phyloP scores from a whole-genome alignment of 2,329 filamentous ascomycete species.

The Venturia pyrina region DNA sequence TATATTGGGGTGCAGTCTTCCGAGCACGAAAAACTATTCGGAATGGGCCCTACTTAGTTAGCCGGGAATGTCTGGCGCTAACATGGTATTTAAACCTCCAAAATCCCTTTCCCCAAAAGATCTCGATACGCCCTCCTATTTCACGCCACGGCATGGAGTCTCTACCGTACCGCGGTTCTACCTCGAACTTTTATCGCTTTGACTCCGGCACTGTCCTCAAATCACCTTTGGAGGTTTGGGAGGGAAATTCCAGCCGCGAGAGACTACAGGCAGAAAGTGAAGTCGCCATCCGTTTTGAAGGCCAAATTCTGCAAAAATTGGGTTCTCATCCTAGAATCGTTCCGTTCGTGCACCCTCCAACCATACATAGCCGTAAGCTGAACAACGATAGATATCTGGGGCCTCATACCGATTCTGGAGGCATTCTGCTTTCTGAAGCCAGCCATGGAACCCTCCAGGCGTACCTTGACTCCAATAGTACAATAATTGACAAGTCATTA shows the following conservation, averaged over 20 bases:
- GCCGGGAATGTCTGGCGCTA: not conserved
- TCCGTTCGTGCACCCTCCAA: conserved; percentile 10
- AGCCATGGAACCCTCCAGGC: conserved; percentile 16
- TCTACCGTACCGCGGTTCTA: conserved; percentile 2
- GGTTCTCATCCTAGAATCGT: conserved; percentile 13
- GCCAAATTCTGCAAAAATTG: conserved; percentile 13
- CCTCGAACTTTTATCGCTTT: not conserved
- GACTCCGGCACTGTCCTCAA: not conserved
- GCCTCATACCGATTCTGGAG: conserved; percentile 4
- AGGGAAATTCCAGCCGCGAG: not conserved
- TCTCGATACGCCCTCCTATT: not conserved
- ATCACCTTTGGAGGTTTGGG: conserved; percentile 1
- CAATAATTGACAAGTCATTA: conserved; percentile 15
- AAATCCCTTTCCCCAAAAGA: not conserved
- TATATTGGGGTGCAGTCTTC: too few species aligned
- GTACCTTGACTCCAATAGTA: conserved; percentile 17
- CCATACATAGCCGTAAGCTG: conserved; percentile 7
- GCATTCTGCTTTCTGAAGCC: conserved; percentile 17
- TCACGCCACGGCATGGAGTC: not conserved
- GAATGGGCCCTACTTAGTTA: too few species aligned
- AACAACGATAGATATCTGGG: conserved; percentile 10
- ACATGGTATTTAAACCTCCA: not conserved
- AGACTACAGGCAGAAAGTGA: not conserved
- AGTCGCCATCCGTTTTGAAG: conserved; percentile 8
- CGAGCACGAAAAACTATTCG: too few species aligned